Base-by-base conservation (phyloP, 805 yeast genomes). In the Wickerhamomyces rabaulensis region DNA sequence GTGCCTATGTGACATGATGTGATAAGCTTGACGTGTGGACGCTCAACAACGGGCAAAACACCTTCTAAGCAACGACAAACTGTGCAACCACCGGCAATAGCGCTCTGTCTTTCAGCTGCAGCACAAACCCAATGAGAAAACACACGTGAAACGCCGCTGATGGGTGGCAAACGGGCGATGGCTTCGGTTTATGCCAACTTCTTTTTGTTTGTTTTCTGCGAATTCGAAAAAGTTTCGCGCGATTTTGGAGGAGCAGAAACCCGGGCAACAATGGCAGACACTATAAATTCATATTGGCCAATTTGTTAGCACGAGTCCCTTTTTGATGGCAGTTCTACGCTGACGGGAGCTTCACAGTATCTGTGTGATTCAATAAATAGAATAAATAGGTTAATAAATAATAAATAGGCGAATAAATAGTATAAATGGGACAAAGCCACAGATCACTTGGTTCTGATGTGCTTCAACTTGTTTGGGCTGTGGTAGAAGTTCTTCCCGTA, bases 401-500 rank as follows among this genome's bases (percentile, higher is more conserved):
- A 35, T 42, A 42, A 42, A 42, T 42, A 40, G 40, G 40, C 7
- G 10, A 41, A 44, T 42, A 27, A 13, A 27, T 19, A 43, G 39
- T 46, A 52, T 50, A 48, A 40, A 40, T 47, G 25, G 16, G 17
- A 36, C 17, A 42, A 43, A 33, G 31, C 22, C 33, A 9, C 22
- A 13, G 9, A 4, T 52, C 75, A 87, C 66, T 87, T 87, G 48
- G 95, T 87, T 73, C 90, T 78, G 56, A 87, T 84, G 62, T 79
- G 87, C 70, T 87, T 87, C 65, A 87, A 75, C 45, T 85, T 84
- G 21, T 85, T 87, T 3, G 79, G 55, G 27, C 80, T 73, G 66
- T 85, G 92, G 59, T 67, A 67, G 63, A 87, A 87, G 74, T 87
- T 87, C 48, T 72, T 68, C 36, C 91, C 75, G 60, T 87, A 87